Evolutionary conservation across 1,284 basidiomycete genomes (phyloP).

Genomic region (Tylopilus orsonianus): DNA sequence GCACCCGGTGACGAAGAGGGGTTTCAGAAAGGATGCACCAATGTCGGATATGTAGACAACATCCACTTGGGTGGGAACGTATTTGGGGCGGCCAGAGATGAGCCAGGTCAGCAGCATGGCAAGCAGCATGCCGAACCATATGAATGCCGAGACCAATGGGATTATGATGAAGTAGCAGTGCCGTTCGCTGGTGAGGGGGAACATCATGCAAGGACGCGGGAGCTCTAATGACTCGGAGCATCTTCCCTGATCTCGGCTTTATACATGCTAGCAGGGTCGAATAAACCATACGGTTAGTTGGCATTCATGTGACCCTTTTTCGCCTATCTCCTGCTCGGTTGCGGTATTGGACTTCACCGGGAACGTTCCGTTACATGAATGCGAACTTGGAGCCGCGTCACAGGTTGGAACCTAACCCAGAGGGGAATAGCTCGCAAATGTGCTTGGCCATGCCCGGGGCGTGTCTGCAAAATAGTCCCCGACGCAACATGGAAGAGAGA

Average conservation of each 20-base stretch:
- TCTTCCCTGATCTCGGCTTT: slow-evolving; percentile 2
- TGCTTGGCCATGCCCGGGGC: not conserved
- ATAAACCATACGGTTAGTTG: not conserved
- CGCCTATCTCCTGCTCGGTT: not conserved
- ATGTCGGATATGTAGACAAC: slow-evolving; percentile 76
- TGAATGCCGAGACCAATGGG: slow-evolving; percentile 54
- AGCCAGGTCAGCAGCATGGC: slow-evolving; percentile 71
- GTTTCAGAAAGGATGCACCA: slow-evolving; percentile 68
- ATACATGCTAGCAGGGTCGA: slow-evolving; percentile 7
- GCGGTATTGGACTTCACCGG: not conserved
- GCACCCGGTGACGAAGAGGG: slow-evolving; percentile 65
- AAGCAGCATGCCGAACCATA: slow-evolving; percentile 66
- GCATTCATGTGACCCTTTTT: not conserved
- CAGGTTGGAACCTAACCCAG: not conserved
- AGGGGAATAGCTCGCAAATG: not conserved
- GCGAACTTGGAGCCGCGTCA: not conserved
- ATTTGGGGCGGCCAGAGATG: slow-evolving; percentile 47
- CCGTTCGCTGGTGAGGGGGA: not conserved
- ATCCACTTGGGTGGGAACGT: slow-evolving; percentile 47
- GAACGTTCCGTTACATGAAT: not conserved
- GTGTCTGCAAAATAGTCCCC: too few relatives aligned
- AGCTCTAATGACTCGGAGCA: not conserved
- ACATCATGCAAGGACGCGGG: slow-evolving; percentile 14
- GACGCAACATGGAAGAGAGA: too few relatives aligned
- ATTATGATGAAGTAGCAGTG: slow-evolving; percentile 66